Conservation (phyloP, 257 asterid genomes). For the Pogostemon cablin region DNA sequence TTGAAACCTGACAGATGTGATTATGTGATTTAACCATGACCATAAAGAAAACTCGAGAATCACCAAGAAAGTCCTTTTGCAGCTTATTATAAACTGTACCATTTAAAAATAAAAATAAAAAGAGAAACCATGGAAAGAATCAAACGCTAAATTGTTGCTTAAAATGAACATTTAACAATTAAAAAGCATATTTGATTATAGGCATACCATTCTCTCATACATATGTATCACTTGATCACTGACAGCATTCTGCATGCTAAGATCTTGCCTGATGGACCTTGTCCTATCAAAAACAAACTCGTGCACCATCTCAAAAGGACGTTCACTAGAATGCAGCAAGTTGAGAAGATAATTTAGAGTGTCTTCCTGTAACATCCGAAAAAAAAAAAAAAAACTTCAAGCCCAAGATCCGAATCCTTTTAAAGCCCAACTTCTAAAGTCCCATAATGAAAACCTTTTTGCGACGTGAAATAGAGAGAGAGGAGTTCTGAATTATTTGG, state of each 20-base stretch:
- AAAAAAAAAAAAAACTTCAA: too few relatives aligned
- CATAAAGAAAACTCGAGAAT: constrained; percentile 5
- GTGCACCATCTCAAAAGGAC: constrained; percentile 77
- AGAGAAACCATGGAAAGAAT: background rate
- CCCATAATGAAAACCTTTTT: too few relatives aligned
- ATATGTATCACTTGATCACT: constrained; percentile 61
- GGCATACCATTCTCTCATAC: constrained; percentile 93
- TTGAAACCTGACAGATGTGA: background rate
- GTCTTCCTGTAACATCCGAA: too few relatives aligned
- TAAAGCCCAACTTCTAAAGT: too few relatives aligned
- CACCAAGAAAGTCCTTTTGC: constrained; percentile 1
- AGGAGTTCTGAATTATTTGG: too few relatives aligned
- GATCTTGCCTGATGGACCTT: constrained; percentile 94
- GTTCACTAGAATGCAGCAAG: constrained; percentile 61
- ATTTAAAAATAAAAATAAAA: background rate
- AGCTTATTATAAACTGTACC: background rate
- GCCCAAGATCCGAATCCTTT: too few relatives aligned
- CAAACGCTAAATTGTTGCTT: background rate
- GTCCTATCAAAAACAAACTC: constrained; percentile 91
- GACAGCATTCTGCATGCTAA: constrained; percentile 79
- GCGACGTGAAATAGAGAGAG: too few relatives aligned
- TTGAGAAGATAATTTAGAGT: constrained; percentile 69
- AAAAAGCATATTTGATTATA: constrained; percentile 15
- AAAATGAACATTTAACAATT: constrained; percentile 4
- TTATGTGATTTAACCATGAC: background rate